Conservation (phyloP, 179 eudicot genomes). For the Actinidia arguta region DNA sequence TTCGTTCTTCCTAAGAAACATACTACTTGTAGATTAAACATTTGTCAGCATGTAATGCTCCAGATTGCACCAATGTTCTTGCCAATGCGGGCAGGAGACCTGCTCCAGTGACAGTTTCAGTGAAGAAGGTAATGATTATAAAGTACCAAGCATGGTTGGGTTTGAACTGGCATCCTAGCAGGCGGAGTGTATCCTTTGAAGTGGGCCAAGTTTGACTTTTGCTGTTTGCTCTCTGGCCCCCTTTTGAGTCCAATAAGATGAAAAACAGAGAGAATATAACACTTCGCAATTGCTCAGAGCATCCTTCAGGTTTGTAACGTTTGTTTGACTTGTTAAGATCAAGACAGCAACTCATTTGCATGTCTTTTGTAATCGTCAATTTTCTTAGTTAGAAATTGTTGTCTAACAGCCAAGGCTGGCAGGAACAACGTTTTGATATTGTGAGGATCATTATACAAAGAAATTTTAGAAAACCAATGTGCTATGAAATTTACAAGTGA, state of each 20-base stretch:
- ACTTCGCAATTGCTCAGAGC: not conserved
- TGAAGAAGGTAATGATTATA: not conserved
- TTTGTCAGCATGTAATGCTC: too few species aligned
- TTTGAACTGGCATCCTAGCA: not conserved
- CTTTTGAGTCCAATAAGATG: too few species aligned
- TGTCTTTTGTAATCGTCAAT: not conserved
- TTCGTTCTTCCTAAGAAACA: too few species aligned
- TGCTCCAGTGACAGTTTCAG: not conserved
- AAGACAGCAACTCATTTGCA: not conserved
- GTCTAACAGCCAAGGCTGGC: not conserved
- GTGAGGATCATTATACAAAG: too few species aligned
- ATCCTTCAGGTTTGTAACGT: not conserved
- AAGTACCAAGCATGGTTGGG: not conserved
- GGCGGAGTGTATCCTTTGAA: not conserved
- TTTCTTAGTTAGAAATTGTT: not conserved
- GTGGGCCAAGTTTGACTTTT: not conserved
- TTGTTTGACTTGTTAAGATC: not conserved
- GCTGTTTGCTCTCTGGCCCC: too few species aligned
- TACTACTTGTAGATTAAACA: too few species aligned
- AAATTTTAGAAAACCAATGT: too few species aligned
- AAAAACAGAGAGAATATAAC: too few species aligned
- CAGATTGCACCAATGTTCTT: too few species aligned
- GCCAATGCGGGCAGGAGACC: not conserved
- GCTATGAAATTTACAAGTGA: too few species aligned
- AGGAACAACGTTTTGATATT: not conserved